A percentile compares a stretch with the other conserved stretches of the same genome.
phyloP scores from a whole-genome alignment of 2,329 filamentous ascomycete genomes.

The Cladosporium sp. region DNA sequence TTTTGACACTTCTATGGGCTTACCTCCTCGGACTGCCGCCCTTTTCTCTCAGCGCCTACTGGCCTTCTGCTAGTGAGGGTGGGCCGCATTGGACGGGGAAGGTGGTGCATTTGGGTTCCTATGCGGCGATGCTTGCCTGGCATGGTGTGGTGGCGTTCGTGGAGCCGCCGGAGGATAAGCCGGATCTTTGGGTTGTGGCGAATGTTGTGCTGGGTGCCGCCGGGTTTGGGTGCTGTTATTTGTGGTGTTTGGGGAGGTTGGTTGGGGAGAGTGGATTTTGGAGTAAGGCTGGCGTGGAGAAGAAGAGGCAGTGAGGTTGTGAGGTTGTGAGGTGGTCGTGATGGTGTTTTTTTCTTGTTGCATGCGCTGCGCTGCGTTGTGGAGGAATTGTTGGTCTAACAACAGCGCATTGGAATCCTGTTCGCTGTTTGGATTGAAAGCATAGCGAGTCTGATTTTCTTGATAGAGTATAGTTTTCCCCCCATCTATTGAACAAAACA shows the following conservation, averaged over 20 bases:
- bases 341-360: too few species aligned
- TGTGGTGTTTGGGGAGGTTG: conserved; percentile 80
- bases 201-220: conserved; percentile 83
- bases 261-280: conserved; percentile 48
- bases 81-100: conserved; percentile 39
- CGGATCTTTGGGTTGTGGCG: conserved; percentile 88
- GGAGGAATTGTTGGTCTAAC: too few species aligned
- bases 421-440: too few species aligned
- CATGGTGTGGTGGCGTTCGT: conserved; percentile 70
- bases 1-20: conserved; percentile 82
- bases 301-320: conserved; percentile 39
- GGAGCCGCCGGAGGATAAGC: conserved; percentile 66
- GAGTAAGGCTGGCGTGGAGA: conserved; percentile 25
- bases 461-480: neutral
- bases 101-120: conserved; percentile 70
- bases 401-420: too few species aligned
- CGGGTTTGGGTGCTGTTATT: conserved; percentile 80
- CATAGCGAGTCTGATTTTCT: neutral
- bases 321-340: too few species aligned
- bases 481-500: neutral
- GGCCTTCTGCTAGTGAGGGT: conserved; percentile 28
- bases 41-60: conserved; percentile 64
- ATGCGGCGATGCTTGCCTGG: conserved; percentile 73
- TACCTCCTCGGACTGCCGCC: conserved; percentile 87
- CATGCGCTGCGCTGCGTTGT: too few species aligned